Evolutionary conservation across 495 filamentous ascomycete species (phyloP), one percentile per base, ranked within the genome.

Genomic region (Penicillium cinerascens): DNA sequence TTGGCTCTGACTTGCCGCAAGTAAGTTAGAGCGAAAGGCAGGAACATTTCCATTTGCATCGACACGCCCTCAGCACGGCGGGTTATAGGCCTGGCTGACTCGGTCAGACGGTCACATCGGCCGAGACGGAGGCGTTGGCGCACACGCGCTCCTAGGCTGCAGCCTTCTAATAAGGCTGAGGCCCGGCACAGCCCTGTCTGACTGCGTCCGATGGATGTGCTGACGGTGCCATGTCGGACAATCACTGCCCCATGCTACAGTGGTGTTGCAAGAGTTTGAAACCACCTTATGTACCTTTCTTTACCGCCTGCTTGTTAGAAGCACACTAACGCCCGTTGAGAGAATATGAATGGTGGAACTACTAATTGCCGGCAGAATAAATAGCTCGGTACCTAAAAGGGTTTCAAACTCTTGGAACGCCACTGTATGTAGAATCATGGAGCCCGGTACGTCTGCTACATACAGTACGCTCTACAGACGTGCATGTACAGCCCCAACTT

Each of bases 151-250:
- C 40, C 36, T 54, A 59, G 58, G 54, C 70, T 68, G 65, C 65
- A 70, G 70, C 72, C 69, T 58, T 51, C 66, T 67, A 73, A 58
- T 68, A 65, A 69, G 67, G 18, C 38, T 49, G 47, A 41, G 23
- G 47, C 38, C 47, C 35, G 11, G 29, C 27, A 41, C 21, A 42
- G 37, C 37, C 37, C n/a, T 18, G 68, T 63, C 70, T 65, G 53
- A 49, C 44, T 51, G 50, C 21, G n/a, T 44, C 36, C 20, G n/a
- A n/a, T 37, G 38, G n/a, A n/a, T n/a, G n/a, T 29, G 29, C 42
- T 45, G 49, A 52, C 33, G n/a, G 21, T 40, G 42, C 33, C 26
- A 17, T 4, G 13, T 26, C 18, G 9, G 56, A 44, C n/a, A 42
- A 53, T 60, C 57, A 23, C 37, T 52, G 27, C 52, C 43, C 15